Conservation (phyloP, 2,329 filamentous ascomycete genomes). For the Calonectria pteridis region DNA sequence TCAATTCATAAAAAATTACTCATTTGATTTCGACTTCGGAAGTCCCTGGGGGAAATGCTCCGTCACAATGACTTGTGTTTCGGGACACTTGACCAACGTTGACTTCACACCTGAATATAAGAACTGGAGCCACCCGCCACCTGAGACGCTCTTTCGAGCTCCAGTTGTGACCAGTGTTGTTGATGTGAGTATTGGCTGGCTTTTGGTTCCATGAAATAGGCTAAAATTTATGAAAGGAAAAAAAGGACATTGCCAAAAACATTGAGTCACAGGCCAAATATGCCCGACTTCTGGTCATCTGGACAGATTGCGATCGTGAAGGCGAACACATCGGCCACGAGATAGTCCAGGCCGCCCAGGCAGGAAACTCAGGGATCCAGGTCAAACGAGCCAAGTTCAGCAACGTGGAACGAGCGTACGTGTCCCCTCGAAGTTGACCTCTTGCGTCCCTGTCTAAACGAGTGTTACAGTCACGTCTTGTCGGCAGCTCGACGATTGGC, state of each 20-base stretch:
- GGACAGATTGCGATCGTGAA: slow-evolving; percentile 98
- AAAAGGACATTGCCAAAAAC: slow-evolving; percentile 84
- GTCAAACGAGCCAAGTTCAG: slow-evolving; percentile 92
- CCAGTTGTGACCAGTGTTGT: slow-evolving; percentile 77
- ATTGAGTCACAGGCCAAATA: slow-evolving; percentile 82
- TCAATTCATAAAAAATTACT: slow-evolving; percentile 92
- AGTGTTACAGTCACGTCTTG: slow-evolving; percentile 78
- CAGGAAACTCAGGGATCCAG: slow-evolving; percentile 79
- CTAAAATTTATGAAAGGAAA: slow-evolving; percentile 68
- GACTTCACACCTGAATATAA: slow-evolving; percentile 83
- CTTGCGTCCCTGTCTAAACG: neutral
- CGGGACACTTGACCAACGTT: slow-evolving; percentile 85
- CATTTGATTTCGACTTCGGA: slow-evolving; percentile 90
- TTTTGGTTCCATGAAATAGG: neutral
- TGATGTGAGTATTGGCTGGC: slow-evolving; percentile 62
- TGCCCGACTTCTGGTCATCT: slow-evolving; percentile 87
- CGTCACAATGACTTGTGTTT: slow-evolving; percentile 94
- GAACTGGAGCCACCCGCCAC: slow-evolving; percentile 85
- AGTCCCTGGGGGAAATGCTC: slow-evolving; percentile 82
- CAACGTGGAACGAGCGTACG: slow-evolving; percentile 92
- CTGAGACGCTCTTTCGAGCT: slow-evolving; percentile 84
- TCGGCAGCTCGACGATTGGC: slow-evolving; percentile 83
- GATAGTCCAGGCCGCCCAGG: slow-evolving; percentile 83
- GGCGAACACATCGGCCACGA: slow-evolving; percentile 96
- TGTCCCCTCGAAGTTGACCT: slow-evolving; percentile 21